Evolutionary conservation across 192 early-diverging fungal species (phyloP).

Genomic region (Umbelopsis vinacea): DNA sequence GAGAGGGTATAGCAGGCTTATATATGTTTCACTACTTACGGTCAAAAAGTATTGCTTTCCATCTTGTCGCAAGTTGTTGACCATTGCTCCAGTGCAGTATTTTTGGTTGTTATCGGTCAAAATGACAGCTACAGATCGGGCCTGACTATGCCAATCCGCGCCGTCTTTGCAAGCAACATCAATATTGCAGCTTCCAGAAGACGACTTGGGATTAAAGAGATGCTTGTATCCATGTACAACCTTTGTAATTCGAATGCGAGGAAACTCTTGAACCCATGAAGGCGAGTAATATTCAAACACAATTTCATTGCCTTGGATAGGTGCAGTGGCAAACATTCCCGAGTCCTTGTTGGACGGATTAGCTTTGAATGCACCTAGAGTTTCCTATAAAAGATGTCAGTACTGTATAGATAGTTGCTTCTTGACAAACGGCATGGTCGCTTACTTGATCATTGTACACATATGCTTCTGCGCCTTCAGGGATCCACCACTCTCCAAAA

Average conservation of each 20-base stretch:
- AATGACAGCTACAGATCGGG: slow-evolving; percentile 46
- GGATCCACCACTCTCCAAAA: slow-evolving; percentile 48
- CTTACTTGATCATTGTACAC: slow-evolving; percentile 41
- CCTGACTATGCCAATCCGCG: slow-evolving; percentile 39
- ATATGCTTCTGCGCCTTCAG: slow-evolving; percentile 40
- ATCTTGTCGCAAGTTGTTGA: slow-evolving; percentile 48
- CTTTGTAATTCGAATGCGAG: slow-evolving; percentile 38
- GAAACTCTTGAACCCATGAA: slow-evolving; percentile 11
- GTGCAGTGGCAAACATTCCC: slow-evolving; percentile 46
- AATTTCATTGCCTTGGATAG: slow-evolving; percentile 41
- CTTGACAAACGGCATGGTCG: neutral
- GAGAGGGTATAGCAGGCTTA: neutral
- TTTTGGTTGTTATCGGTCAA: slow-evolving; percentile 51
- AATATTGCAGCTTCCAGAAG: slow-evolving; percentile 50
- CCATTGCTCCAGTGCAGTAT: slow-evolving; percentile 49
- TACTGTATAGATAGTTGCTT: neutral
- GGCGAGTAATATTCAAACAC: slow-evolving; percentile 42
- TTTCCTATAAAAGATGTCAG: neutral
- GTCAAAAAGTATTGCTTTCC: slow-evolving; percentile 53
- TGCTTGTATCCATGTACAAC: slow-evolving; percentile 49
- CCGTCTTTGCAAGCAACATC: slow-evolving; percentile 44
- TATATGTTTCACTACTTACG: slow-evolving; percentile 23
- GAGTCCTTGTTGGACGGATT: slow-evolving; percentile 45
- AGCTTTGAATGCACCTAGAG: slow-evolving; percentile 45
- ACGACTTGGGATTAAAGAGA: slow-evolving; percentile 27